Base-by-base conservation (phyloP, 2,329 filamentous ascomycete genomes). In the Hymenoscyphus linearis region DNA sequence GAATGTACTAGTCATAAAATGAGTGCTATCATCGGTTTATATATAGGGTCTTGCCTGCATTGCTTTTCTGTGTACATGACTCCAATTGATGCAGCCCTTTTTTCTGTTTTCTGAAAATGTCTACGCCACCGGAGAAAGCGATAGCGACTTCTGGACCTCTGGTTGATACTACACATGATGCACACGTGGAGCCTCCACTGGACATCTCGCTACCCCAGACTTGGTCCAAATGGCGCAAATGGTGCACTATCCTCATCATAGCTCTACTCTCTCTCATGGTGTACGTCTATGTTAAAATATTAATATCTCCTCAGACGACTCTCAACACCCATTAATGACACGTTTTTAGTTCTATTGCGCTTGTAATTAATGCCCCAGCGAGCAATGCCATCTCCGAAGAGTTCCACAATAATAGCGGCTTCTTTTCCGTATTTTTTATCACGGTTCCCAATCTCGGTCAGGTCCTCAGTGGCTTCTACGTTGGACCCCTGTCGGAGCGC, bases 371-470 rank as follows among this genome's bases (percentile, higher is more conserved):
- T 37, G 3, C 36, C 36, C 36, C 36, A 5, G 36, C 4, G 36
- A 37, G 36, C 10, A 10, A 37, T 16, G 36, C 36, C 36, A 37
- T 37, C 5, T 37, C 36, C 36, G 36, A 9, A 4, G 36, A 37
- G 10, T 37, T 37, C 36, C 6, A 37, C 10, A 37, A 37, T 10
- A 3, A 37, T 10, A 37, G 36, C 36, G 36, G 36, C 36, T 37
- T 37, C 36, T 76, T 90, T 1, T 81, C 80, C 0, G 80, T 84
- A 0, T 86, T 91, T 57, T 84, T 87, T 60, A 84, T 90, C 12
- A 76, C 76, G 12, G 56, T 64, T 14, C 68, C 62, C 70, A 75
- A 54, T 71, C 74, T 57, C 60, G 78, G 61, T 59, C 78, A 34
- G 55, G 64, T 59, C 14, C 60, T 62, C 36, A 64, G 66, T 12